Percentiles rank a stretch among this genome's conserved stretches.
Conservation (phyloP, 1,284 basidiomycete genomes). For the Serendipita sp. region DNA sequence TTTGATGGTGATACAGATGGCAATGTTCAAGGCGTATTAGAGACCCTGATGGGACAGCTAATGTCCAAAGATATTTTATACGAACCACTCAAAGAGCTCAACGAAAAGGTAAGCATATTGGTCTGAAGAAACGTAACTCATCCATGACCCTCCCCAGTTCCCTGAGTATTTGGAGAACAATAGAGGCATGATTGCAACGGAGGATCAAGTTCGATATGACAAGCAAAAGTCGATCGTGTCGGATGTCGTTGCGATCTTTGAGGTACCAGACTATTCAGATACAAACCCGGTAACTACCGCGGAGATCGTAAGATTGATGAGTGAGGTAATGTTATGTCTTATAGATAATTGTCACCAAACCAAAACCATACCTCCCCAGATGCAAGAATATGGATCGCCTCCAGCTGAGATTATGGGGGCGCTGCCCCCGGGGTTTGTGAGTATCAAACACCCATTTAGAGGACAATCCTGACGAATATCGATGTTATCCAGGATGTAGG, state of each 20-base stretch:
- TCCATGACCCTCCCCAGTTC: conserved; percentile 40
- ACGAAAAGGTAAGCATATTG: conserved; percentile 50
- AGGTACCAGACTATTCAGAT: conserved; percentile 51
- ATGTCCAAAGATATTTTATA: conserved; percentile 91
- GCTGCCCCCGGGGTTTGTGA: conserved; percentile 60
- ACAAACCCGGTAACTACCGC: conserved; percentile 38
- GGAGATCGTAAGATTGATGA: conserved; percentile 57
- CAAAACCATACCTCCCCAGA: conserved; percentile 27
- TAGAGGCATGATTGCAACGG: conserved; percentile 33
- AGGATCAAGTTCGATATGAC: conserved; percentile 57
- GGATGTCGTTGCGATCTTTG: conserved; percentile 62
- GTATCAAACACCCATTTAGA: not conserved
- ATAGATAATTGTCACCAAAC: conserved; percentile 14
- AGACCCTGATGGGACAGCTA: conserved; percentile 85
- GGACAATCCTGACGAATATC: not conserved
- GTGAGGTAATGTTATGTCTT: conserved; percentile 38
- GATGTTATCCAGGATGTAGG: not conserved
- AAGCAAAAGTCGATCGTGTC: conserved; percentile 52
- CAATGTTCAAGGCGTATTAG: conserved; percentile 63
- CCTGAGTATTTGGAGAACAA: conserved; percentile 60
- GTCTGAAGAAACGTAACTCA: conserved; percentile 4
- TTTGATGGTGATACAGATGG: conserved; percentile 36
- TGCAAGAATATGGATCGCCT: conserved; percentile 78
- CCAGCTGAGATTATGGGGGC: conserved; percentile 86
- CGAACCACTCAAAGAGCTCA: conserved; percentile 81